These are phyloP conservation scores for Monosporascus sp. DNA, from an alignment of 2,329 filamentous ascomycete species.

Conservation along the genomic window DNA sequence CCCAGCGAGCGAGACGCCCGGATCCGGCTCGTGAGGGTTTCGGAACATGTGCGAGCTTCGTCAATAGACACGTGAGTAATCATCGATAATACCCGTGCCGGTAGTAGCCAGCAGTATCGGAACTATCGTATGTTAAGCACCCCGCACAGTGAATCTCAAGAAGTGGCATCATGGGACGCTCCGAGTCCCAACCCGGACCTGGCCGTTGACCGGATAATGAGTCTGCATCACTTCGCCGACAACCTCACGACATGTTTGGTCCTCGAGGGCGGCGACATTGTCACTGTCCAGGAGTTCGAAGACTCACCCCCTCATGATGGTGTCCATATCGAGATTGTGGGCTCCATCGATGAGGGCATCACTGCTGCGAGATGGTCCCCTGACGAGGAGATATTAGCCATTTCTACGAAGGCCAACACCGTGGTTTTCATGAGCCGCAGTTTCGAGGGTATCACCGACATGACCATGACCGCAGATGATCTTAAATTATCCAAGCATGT, in stretches of 20 bases:
- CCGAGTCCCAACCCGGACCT: slow-evolving; percentile 74
- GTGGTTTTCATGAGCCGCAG: slow-evolving; percentile 88
- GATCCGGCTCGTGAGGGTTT: slow-evolving; percentile 64
- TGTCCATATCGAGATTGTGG: slow-evolving; percentile 89
- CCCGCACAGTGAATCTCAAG: slow-evolving; percentile 29
- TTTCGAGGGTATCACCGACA: slow-evolving; percentile 78
- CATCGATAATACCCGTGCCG: background rate
- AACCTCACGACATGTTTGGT: slow-evolving; percentile 73
- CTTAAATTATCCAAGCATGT: slow-evolving; percentile 88
- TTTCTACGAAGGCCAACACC: slow-evolving; percentile 74
- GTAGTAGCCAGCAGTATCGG: background rate
- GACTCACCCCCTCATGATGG: slow-evolving; percentile 43
- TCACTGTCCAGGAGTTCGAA: slow-evolving; percentile 71
- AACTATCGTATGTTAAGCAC: slow-evolving; percentile 16
- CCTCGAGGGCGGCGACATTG: slow-evolving; percentile 83
- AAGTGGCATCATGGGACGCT: slow-evolving; percentile 83
- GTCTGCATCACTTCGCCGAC: slow-evolving; percentile 81
- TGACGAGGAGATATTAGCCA: slow-evolving; percentile 83
- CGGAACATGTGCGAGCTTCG: slow-evolving; percentile 35
- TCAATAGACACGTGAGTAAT: slow-evolving; percentile 34
- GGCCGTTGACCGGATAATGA: slow-evolving; percentile 67
- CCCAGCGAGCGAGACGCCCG: slow-evolving; percentile 64
- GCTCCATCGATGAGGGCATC: slow-evolving; percentile 89
- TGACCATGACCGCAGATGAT: slow-evolving; percentile 68
- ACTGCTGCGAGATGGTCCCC: slow-evolving; percentile 88